Base-by-base conservation (phyloP, 768 basidiomycete genomes). In the Termitomyces sp. region DNA sequence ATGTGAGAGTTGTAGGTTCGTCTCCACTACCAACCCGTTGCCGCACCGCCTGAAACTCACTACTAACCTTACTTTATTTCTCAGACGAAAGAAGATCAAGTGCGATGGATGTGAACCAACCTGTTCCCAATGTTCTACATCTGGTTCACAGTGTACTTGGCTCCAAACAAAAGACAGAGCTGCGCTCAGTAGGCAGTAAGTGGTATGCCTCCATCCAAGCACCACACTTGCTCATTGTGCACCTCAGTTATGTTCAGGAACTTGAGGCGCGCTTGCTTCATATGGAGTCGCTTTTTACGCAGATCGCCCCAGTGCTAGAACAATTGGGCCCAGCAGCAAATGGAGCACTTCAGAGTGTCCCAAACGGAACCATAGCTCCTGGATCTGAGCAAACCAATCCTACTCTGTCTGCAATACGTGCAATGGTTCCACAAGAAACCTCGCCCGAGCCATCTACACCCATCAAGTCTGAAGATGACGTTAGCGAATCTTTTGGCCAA, bases 101-200 rank as follows among this genome's bases (percentile, higher is more conserved):
- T 94, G 91, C 70, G 91, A 94, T 73, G 91, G 91, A 60, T 81
- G 76, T 63, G 91, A 94, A 66, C 91, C 91, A 12, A 88, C 86
- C 11, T 94, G 91, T 63, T 86, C 89, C 0, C 91, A 93, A 64
- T 94, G 91, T 65, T 67, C 81, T 16, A 73, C 82, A 40, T 87
- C 89, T 7, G 84, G 83, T 43, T 86, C 88, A 0, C 82, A 85
- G 61, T 94, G 91, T 66, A 90, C 88, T 41, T 94, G 91, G 91
- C 76, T 92, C 40, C 91, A 94, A 72, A 94, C 91, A 6, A 93
- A 91, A 73, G 91, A 94, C 70, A 84, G 91, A 64, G 91, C 91
- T 22, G 91, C 91, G 5, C 73, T 93, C 59, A 94, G 92, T 66
- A 79, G 91, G 77, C 91, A 94, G 91, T 94, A 67, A 60, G 91